These are phyloP conservation scores for Gelatoporia subvermispora DNA, from an alignment of 768 basidiomycete species.

Conservation along the genomic window DNA sequence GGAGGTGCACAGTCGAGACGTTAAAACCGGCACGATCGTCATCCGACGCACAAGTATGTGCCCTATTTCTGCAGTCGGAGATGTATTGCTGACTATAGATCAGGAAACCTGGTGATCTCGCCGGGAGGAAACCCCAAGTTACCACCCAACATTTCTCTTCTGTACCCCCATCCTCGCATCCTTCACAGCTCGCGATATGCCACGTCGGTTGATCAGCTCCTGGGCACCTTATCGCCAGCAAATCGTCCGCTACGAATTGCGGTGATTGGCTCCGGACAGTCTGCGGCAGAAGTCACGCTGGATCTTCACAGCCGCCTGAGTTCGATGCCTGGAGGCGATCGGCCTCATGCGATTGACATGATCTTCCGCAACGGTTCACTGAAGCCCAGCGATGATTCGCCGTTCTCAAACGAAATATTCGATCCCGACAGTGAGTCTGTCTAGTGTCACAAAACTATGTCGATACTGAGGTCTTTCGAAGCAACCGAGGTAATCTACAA, in stretches of 20 bases:
- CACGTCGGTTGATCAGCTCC: conserved; percentile 31
- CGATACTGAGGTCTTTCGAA: conserved; percentile 12
- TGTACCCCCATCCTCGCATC: conserved; percentile 31
- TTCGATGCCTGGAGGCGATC: conserved; percentile 11
- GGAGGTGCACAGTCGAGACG: conserved; percentile 32
- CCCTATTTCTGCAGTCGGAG: not conserved
- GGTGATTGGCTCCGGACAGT: conserved; percentile 45
- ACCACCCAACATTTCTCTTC: conserved; percentile 31
- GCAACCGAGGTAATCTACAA: conserved; percentile 38
- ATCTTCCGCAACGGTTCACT: conserved; percentile 47
- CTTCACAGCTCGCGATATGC: conserved; percentile 42
- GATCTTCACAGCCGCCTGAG: conserved; percentile 38
- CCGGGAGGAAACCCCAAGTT: conserved; percentile 45
- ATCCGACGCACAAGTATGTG: conserved; percentile 35
- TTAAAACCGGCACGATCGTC: conserved; percentile 30
- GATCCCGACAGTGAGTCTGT: conserved; percentile 38
- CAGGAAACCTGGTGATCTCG: conserved; percentile 46
- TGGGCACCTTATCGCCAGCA: conserved; percentile 24
- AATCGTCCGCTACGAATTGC: conserved; percentile 34
- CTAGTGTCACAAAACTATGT: not conserved
- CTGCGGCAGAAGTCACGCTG: conserved; percentile 42
- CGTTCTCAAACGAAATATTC: conserved; percentile 52
- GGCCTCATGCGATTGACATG: conserved; percentile 41
- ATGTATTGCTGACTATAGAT: conserved; percentile 2
- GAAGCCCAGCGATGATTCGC: conserved; percentile 48